Percentiles rank a stretch among this genome's conserved stretches.
phyloP scores from a whole-genome alignment of 495 filamentous ascomycete species.

The Aspergillus cavernicola region DNA sequence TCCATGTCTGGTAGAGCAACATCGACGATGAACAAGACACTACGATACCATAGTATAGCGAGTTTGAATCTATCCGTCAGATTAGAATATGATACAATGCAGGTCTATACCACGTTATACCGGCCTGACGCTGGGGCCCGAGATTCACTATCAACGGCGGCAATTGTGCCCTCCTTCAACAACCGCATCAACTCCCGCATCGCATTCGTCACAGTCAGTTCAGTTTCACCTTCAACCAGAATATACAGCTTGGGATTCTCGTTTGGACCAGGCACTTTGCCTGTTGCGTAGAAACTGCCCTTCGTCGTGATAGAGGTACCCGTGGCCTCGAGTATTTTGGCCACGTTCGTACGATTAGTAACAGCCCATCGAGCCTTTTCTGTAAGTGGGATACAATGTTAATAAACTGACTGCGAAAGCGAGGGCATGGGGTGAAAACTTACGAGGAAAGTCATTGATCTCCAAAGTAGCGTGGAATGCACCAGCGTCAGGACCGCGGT shows the following conservation, averaged over 20 bases:
- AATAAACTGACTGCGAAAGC: slow-evolving; percentile 14
- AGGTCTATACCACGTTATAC: slow-evolving; percentile 75
- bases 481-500: slow-evolving; percentile 95
- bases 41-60: background rate
- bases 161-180: slow-evolving; percentile 87
- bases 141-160: slow-evolving; percentile 79
- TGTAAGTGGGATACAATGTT: slow-evolving; percentile 27
- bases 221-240: slow-evolving; percentile 94
- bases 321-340: slow-evolving; percentile 92
- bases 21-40: too few relatives aligned
- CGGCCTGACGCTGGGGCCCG: slow-evolving; percentile 77
- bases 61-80: background rate
- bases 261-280: slow-evolving; percentile 71
- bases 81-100: slow-evolving; percentile 19
- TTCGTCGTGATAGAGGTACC: slow-evolving; percentile 98
- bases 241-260: slow-evolving; percentile 92
- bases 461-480: slow-evolving; percentile 96
- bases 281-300: slow-evolving; percentile 79
- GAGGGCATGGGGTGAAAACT: slow-evolving; percentile 28
- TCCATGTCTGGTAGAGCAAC: background rate
- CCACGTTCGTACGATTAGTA: slow-evolving; percentile 97
- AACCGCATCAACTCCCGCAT: slow-evolving; percentile 87
- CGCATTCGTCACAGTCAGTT: slow-evolving; percentile 84
- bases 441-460: slow-evolving; percentile 97
- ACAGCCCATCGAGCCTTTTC: slow-evolving; percentile 98